Conservation (phyloP, 2,329 filamentous ascomycete species). For the Beauveria brongniartii region DNA sequence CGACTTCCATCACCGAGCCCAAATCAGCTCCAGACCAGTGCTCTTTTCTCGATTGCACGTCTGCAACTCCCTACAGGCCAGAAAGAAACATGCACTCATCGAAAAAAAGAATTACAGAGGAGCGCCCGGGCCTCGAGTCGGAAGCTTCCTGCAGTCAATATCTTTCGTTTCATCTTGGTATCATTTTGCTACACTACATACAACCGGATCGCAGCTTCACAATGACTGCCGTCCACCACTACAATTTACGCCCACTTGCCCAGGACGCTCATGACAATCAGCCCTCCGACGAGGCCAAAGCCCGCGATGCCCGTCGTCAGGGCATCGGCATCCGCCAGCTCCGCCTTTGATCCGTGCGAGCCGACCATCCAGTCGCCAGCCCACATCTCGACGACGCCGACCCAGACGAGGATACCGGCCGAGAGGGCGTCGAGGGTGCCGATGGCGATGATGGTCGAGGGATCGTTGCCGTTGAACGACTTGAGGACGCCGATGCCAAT, state of each 20-base stretch:
- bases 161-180: not conserved
- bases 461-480: conserved; percentile 65
- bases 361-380: conserved; percentile 62
- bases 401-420: conserved; percentile 72
- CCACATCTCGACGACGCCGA: conserved; percentile 74
- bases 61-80: too few species aligned
- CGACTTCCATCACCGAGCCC: too few species aligned
- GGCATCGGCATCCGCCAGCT: conserved; percentile 44
- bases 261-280: conserved; percentile 63
- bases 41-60: too few species aligned
- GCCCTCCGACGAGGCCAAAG: conserved; percentile 48
- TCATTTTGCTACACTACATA: not conserved
- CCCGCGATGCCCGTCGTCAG: conserved; percentile 42
- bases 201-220: not conserved
- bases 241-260: conserved; percentile 61
- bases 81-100: too few species aligned
- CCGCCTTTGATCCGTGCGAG: conserved; percentile 28
- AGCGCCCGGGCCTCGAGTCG: too few species aligned
- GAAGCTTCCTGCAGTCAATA: not conserved
- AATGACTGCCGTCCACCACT: not conserved
- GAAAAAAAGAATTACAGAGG: too few species aligned
- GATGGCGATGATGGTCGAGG: conserved; percentile 59
- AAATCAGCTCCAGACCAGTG: too few species aligned
- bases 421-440: conserved; percentile 67
- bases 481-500: conserved; percentile 67